A percentile compares a stretch with the other conserved stretches of the same genome.
phyloP scores from a whole-genome alignment of 805 yeast species.

The Geotrichum ghanense region DNA sequence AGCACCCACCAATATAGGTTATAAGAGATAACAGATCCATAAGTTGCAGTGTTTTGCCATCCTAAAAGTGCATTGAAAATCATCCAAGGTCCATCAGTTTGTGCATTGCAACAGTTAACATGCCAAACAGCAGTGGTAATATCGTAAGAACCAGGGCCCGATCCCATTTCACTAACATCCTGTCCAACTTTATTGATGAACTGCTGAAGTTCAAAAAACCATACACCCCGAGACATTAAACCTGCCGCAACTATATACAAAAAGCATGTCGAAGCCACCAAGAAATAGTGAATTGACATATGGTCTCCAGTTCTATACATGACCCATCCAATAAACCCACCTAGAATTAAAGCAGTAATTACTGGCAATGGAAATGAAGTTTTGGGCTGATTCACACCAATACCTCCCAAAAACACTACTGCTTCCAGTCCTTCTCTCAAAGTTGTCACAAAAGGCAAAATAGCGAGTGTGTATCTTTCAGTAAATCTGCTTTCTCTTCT shows the following conservation, averaged over 20 bases:
- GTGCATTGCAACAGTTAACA: slow-evolving; percentile 88
- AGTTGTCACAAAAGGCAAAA: slow-evolving; percentile 77
- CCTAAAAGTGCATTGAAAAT: slow-evolving; percentile 78
- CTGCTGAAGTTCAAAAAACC: slow-evolving; percentile 77
- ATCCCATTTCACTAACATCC: slow-evolving; percentile 80
- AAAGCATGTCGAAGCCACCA: slow-evolving; percentile 67
- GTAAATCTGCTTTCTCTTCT: slow-evolving; percentile 5
- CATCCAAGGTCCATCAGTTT: slow-evolving; percentile 88
- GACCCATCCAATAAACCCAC: slow-evolving; percentile 50
- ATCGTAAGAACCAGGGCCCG: slow-evolving; percentile 90
- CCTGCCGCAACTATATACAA: slow-evolving; percentile 82
- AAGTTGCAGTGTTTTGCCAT: slow-evolving; percentile 91
- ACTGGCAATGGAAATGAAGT: slow-evolving; percentile 56
- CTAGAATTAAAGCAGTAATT: slow-evolving; percentile 44
- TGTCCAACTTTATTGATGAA: slow-evolving; percentile 71
- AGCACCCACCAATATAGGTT: slow-evolving; percentile 54
- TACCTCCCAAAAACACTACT: slow-evolving; percentile 83
- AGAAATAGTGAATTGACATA: slow-evolving; percentile 60
- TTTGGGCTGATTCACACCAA: slow-evolving; percentile 62
- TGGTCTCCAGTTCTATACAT: slow-evolving; percentile 74
- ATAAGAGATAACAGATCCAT: slow-evolving; percentile 72
- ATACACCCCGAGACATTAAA: slow-evolving; percentile 74
- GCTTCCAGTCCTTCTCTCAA: slow-evolving; percentile 88
- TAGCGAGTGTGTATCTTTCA: slow-evolving; percentile 54
- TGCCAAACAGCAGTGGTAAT: slow-evolving; percentile 78